phyloP scores from a whole-genome alignment of 1,139 yeast genomes.

The Kodamaea suecica region DNA sequence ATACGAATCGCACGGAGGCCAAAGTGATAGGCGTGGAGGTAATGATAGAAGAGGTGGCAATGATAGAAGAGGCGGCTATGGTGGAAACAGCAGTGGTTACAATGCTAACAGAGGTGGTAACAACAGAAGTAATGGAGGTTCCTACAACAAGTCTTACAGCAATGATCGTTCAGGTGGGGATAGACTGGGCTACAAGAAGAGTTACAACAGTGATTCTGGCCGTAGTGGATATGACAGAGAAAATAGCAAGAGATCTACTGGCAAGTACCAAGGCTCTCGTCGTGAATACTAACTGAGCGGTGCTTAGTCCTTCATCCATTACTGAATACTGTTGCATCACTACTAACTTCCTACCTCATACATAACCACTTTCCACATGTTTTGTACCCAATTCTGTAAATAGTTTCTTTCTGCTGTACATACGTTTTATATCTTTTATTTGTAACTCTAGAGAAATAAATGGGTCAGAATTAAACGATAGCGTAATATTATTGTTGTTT shows the following conservation, averaged over 20 bases:
- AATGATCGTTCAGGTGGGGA: slow-evolving; percentile 2
- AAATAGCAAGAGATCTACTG: slow-evolving; percentile 6
- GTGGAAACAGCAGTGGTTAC: slow-evolving; percentile 12
- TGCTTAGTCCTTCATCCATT: too few relatives aligned
- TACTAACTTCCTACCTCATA: neutral
- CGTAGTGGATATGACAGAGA: slow-evolving; percentile 3
- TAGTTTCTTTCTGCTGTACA: neutral
- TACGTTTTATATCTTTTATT: neutral
- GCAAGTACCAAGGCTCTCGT: slow-evolving; percentile 9
- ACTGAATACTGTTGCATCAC: too few relatives aligned
- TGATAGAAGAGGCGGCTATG: slow-evolving; percentile 10
- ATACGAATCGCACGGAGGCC: slow-evolving; percentile 1
- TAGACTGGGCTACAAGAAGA: slow-evolving; percentile 3
- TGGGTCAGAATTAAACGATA: neutral
- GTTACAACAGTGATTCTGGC: slow-evolving; percentile 1
- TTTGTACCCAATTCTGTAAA: neutral
- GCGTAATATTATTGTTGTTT: too few relatives aligned
- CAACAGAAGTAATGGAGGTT: slow-evolving; percentile 2
- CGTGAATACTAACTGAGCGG: slow-evolving; percentile 5
- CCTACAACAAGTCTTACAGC: slow-evolving; percentile 3
- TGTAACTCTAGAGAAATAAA: neutral
- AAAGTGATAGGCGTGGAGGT: slow-evolving; percentile 10
- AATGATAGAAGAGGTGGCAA: slow-evolving; percentile 3
- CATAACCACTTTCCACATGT: neutral
- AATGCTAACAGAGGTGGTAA: slow-evolving; percentile 10